Evolutionary conservation across 1,284 basidiomycete genomes (phyloP).

Genomic region (Taiwanofungus camphoratus): DNA sequence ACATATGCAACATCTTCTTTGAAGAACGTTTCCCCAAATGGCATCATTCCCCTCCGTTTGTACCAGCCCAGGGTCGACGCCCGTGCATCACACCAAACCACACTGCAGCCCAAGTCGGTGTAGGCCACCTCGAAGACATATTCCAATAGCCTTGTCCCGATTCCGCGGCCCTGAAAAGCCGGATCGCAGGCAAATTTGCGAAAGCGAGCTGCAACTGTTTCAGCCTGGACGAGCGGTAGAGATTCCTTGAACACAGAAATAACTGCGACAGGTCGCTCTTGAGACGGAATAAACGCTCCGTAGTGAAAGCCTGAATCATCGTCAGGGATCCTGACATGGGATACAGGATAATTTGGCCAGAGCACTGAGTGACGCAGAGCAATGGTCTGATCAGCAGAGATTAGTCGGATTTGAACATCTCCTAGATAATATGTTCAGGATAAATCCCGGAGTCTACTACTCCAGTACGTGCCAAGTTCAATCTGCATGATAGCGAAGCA

Average conservation of each 20-base stretch:
- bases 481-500: too few relatives aligned
- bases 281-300: slow-evolving; percentile 41
- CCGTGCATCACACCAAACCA: slow-evolving; percentile 57
- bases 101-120: slow-evolving; percentile 30
- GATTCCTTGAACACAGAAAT: slow-evolving; percentile 51
- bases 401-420: slow-evolving; percentile 20
- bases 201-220: slow-evolving; percentile 37
- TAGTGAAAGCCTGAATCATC: slow-evolving; percentile 46
- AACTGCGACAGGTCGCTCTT: slow-evolving; percentile 37
- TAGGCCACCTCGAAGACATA: slow-evolving; percentile 35
- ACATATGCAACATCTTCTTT: slow-evolving; percentile 50
- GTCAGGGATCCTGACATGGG: slow-evolving; percentile 46
- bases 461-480: too few relatives aligned
- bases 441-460: too few relatives aligned
- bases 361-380: slow-evolving; percentile 50
- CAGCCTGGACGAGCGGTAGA: slow-evolving; percentile 25
- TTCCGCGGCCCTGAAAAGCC: slow-evolving; percentile 40
- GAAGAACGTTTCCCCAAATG: slow-evolving; percentile 45
- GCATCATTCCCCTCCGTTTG: slow-evolving; percentile 41
- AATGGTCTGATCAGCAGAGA: slow-evolving; percentile 38
- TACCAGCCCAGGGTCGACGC: slow-evolving; percentile 44
- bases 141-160: slow-evolving; percentile 44
- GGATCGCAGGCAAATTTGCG: slow-evolving; percentile 55
- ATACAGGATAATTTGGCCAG: slow-evolving; percentile 47
- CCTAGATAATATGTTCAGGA: not conserved